Percentiles rank a stretch among this genome's conserved stretches.
These are phyloP conservation scores for Jatropha multifida DNA, from an alignment of 441 rosid species.

Conservation along the genomic window DNA sequence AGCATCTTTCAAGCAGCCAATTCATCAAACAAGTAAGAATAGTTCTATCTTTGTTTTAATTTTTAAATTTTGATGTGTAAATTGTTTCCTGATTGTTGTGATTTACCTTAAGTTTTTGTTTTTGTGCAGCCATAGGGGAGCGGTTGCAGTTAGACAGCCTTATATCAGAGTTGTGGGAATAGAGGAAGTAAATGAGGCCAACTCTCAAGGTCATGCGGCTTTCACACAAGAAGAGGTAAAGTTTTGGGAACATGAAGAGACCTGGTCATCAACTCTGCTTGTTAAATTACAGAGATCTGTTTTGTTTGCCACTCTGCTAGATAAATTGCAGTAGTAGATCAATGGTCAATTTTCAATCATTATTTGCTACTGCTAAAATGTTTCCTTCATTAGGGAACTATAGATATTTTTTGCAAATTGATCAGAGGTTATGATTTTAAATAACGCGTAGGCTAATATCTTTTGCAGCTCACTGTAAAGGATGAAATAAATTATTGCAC, in stretches of 20 bases:
- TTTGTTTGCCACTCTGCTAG: background rate
- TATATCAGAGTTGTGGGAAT: constrained; percentile 88
- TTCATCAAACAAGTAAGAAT: constrained; percentile 65
- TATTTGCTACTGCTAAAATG: background rate
- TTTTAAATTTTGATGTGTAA: constrained; percentile 1
- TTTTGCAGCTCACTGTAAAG: background rate
- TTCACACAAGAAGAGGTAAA: constrained; percentile 84
- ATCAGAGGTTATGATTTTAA: background rate
- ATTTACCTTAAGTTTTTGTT: constrained; percentile 7
- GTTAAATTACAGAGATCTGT: background rate
- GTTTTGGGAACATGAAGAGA: constrained; percentile 10
- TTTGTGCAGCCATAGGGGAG: constrained; percentile 73
- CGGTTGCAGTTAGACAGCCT: constrained; percentile 95
- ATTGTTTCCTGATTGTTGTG: constrained; percentile 8
- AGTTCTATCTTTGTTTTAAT: constrained; percentile 9
- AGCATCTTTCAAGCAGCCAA: constrained; percentile 87
- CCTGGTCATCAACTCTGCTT: background rate
- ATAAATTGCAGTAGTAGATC: background rate
- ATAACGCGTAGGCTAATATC: background rate
- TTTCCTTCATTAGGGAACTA: background rate
- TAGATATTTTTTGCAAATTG: background rate
- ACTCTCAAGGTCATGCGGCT: constrained; percentile 70
- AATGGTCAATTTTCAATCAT: background rate
- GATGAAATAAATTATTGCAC: background rate
- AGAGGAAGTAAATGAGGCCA: constrained; percentile 80